Base-by-base conservation (phyloP, 148 eudicot genomes). In the Fallopia convolvulus region DNA sequence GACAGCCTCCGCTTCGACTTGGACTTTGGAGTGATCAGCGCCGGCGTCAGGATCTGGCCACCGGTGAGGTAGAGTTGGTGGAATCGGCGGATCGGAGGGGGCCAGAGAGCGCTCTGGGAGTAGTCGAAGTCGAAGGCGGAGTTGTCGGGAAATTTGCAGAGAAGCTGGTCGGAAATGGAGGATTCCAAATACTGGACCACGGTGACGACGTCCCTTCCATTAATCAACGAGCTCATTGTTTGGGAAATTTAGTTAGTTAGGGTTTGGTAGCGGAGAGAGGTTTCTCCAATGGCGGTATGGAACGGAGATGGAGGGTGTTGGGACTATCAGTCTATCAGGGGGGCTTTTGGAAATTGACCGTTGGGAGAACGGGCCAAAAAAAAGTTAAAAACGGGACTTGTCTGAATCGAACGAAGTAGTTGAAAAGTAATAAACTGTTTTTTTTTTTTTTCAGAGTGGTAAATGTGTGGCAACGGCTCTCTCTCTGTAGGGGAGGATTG, bases 51-150 rank as follows among this genome's bases (percentile, higher is more conserved):
- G 21, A 48, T 78, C n/a, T 52, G 17, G 4, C 20, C 56, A 6
- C 56, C 20, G 32, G 70, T n/a, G 26, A 65, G 77, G 3, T 80
- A 61, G 41, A 83, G 68, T 4, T 85, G 75, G 18, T 74, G 76
- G 50, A 78, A 84, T 0, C 86, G 86, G 56, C 88, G 90, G 26
- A 86, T 83, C 46, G 89, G 75, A 17, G 97, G 97, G 0, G 94
- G 90, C 97, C 97, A 92, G 36, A 92, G 83, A 6, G 97, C 87
- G 71, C 97, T 92, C 81, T 92, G 97, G 21, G 92, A 78, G 83
- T 92, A 92, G 80, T 92, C 90, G 84, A 90, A 92, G 75, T 85
- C 97, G 77, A 84, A 90, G 41, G 85, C 87, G 0, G 97, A 88
- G 44, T 88, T 82, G 81, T 92, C 97, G 0, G 93, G 94, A 73